Conservation (phyloP, 192 early-diverging fungal species). For the Lunasporangiospora selenospora region DNA sequence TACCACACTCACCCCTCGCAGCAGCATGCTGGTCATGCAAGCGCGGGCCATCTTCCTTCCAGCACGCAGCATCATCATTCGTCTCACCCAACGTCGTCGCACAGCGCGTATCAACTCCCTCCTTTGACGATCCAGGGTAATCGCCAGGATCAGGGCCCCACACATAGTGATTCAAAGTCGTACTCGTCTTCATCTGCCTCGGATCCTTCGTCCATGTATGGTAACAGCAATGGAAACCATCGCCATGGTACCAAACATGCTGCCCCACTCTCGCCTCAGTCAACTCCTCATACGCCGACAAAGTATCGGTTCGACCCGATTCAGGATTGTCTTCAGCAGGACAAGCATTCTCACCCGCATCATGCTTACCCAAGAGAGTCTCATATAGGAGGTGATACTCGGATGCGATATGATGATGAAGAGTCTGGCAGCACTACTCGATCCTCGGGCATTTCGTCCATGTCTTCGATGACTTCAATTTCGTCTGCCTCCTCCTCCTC, state of each 20-base stretch:
- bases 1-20: too few relatives aligned
- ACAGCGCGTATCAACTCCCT: constrained; percentile 13
- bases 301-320: constrained; percentile 44
- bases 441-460: constrained; percentile 16
- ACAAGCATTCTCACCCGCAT: constrained; percentile 17
- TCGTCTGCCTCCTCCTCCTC: constrained; percentile 14
- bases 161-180: too few relatives aligned
- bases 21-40: constrained; percentile 21
- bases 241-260: not conserved
- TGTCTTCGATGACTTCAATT: constrained; percentile 33
- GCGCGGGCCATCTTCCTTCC: not conserved
- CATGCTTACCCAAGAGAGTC: too few relatives aligned
- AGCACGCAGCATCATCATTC: not conserved
- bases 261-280: constrained; percentile 33
- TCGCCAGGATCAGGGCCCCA: too few relatives aligned
- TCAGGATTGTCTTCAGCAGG: constrained; percentile 43
- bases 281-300: constrained; percentile 44
- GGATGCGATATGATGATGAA: too few relatives aligned
- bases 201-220: too few relatives aligned
- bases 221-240: too few relatives aligned
- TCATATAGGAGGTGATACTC: too few relatives aligned
- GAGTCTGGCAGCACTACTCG: constrained; percentile 9
- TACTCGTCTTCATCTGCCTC: too few relatives aligned
- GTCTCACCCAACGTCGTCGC: too few relatives aligned
- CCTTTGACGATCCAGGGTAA: constrained; percentile 12